Base-by-base conservation (phyloP, 2,329 filamentous ascomycete genomes). In the Fusarium torreyae region DNA sequence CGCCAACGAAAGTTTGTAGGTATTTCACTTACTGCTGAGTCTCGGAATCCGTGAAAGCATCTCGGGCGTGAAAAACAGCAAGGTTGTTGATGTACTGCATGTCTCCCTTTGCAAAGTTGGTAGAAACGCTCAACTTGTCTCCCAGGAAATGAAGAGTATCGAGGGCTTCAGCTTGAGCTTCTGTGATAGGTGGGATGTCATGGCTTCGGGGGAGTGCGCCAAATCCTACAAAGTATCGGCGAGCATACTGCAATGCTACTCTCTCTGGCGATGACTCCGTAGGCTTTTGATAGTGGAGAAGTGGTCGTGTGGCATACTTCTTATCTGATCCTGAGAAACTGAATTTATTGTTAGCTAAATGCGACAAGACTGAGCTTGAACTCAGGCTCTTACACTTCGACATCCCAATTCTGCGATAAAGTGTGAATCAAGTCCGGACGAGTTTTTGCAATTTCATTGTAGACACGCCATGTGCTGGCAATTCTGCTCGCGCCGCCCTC, bases 381-480 rank as follows among this genome's bases (percentile, higher is more conserved):
- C 8, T 18, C 6, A 13, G 10, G 3, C 7, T 68, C 80, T 69
- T 64, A 84, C 83, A 78, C 75, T 44, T 85, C 82, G 54, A 71
- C 69, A 15, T 71, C 76, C 88, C 75, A 89, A 68, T 76, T 83
- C 65, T 83, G 79, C 0, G 84, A 78, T 15, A 91, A 75, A 0
- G 86, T 88, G 1, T 82, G 79, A 15, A 91, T 85, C 5, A 91
- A 72, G 68, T 91, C 88, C 0, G 88, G 88, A 18, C 88, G 77
- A 1, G 81, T 86, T 15, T 73, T 77, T 0, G 88, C 88, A 1
- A 91, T 78, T 66, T 89, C 85, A 63, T 91, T 91, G 72, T 91
- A 91, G 1, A 91, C 84, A 2, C 80, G 79, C 83, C 85, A 87
- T 7, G 82, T 86, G 63, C 86, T 88, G 0, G 87, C 83, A 14